These are phyloP conservation scores for Diaporthe citriasiana DNA, from an alignment of 2,329 filamentous ascomycete genomes.

Conservation along the genomic window DNA sequence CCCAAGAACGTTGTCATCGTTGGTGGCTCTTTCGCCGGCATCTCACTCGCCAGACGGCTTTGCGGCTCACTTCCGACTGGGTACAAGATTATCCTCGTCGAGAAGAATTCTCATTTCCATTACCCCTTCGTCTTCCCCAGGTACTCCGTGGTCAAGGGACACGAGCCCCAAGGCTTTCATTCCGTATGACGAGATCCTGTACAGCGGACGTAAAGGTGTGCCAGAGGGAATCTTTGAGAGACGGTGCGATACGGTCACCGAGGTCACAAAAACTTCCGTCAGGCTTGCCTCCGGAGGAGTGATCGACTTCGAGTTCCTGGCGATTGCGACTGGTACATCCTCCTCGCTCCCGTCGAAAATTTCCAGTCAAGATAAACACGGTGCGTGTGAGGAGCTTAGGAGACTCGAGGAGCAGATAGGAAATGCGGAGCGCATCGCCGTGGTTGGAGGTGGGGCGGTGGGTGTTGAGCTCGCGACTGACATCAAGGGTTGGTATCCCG, in stretches of 20 bases:
- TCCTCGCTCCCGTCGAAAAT: slow-evolving; percentile 64
- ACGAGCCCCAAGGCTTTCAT: slow-evolving; percentile 73
- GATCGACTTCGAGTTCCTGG: slow-evolving; percentile 67
- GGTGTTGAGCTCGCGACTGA: slow-evolving; percentile 74
- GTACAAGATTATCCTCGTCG: slow-evolving; percentile 68
- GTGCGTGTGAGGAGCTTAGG: slow-evolving; percentile 59
- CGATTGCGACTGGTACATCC: slow-evolving; percentile 70
- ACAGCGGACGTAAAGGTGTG: slow-evolving; percentile 44
- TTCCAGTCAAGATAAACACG: slow-evolving; percentile 56
- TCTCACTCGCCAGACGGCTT: slow-evolving; percentile 60
- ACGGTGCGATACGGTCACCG: slow-evolving; percentile 51
- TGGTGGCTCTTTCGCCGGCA: slow-evolving; percentile 70
- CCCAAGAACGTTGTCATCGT: slow-evolving; percentile 67
- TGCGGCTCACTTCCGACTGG: slow-evolving; percentile 63
- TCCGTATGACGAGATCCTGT: slow-evolving; percentile 64
- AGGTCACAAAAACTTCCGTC: slow-evolving; percentile 56
- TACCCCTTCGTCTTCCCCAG: slow-evolving; percentile 73
- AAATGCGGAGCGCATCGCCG: slow-evolving; percentile 58
- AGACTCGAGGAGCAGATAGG: slow-evolving; percentile 62
- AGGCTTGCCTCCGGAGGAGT: slow-evolving; percentile 57
- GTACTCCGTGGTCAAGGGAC: slow-evolving; percentile 67
- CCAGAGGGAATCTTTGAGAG: slow-evolving; percentile 47
- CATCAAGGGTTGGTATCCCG: slow-evolving; percentile 67
- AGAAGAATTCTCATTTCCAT: slow-evolving; percentile 73
- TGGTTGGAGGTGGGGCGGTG: slow-evolving; percentile 72